Conservation (phyloP, 164 flowering plant species). For the Vitis labrusca region DNA sequence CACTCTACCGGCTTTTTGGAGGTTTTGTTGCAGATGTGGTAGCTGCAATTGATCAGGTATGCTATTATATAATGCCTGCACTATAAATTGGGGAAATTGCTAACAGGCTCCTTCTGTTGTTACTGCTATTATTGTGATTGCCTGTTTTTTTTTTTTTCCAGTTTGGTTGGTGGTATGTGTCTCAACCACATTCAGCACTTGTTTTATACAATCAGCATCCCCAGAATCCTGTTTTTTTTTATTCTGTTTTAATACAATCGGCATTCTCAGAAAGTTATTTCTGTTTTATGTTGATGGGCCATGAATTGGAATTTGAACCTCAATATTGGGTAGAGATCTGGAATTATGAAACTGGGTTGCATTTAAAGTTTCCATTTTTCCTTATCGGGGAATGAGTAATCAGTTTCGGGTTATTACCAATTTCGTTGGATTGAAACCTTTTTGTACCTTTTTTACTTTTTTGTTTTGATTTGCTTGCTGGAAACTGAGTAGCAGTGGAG, state of each 20-base stretch:
- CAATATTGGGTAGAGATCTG: too few relatives aligned
- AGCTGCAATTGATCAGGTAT: constrained; percentile 98
- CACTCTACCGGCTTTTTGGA: constrained; percentile 93
- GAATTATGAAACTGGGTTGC: too few relatives aligned
- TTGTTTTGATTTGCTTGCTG: too few relatives aligned
- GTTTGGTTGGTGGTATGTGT: background rate
- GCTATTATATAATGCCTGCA: background rate
- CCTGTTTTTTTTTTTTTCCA: too few relatives aligned
- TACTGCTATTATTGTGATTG: background rate
- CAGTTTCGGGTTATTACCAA: too few relatives aligned
- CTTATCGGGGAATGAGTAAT: too few relatives aligned
- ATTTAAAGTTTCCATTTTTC: too few relatives aligned
- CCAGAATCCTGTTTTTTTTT: too few relatives aligned
- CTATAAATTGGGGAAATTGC: background rate
- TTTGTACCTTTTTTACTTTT: too few relatives aligned
- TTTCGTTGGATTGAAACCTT: too few relatives aligned
- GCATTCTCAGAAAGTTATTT: background rate
- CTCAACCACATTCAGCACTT: background rate
- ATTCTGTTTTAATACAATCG: background rate
- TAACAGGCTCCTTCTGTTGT: background rate
- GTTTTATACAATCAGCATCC: too few relatives aligned
- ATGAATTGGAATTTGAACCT: background rate
- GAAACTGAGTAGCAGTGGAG: too few relatives aligned
- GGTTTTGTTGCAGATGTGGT: constrained; percentile 98
- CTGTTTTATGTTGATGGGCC: background rate